phyloP scores from a whole-genome alignment of 2,329 filamentous ascomycete species.

The Verticillium nubilum region DNA sequence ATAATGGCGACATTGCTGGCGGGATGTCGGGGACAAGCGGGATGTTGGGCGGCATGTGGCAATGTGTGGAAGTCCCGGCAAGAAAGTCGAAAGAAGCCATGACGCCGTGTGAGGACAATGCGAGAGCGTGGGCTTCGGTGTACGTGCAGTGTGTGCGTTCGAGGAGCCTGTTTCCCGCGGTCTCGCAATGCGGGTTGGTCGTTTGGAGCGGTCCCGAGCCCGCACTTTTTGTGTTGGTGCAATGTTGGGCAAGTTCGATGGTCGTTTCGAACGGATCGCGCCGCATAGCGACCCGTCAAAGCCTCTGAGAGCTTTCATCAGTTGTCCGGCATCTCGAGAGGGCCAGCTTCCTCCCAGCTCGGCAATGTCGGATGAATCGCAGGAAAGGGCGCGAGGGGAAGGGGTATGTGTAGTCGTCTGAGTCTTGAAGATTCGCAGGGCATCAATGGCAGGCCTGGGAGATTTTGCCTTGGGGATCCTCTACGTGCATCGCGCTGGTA shows the following conservation, averaged over 20 bases:
- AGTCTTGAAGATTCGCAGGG: constrained; percentile 7
- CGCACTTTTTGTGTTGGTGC: not conserved
- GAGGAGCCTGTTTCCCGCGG: not conserved
- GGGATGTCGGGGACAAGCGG: not conserved
- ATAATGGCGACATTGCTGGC: constrained; percentile 4
- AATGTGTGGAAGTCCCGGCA: constrained; percentile 13
- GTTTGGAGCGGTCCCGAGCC: constrained; percentile 2
- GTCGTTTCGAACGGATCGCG: constrained; percentile 45
- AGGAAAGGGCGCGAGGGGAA: not conserved
- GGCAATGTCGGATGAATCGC: not conserved
- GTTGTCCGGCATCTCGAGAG: constrained; percentile 42
- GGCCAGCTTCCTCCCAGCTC: not conserved
- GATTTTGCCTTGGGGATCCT: not conserved
- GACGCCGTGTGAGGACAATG: constrained; percentile 25
- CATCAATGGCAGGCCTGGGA: not conserved
- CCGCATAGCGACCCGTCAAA: constrained; percentile 55
- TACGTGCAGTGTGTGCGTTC: not conserved
- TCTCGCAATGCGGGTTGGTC: not conserved
- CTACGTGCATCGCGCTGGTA: not conserved
- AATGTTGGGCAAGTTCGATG: constrained; percentile 19
- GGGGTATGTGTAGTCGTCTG: not conserved
- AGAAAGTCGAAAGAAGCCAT: constrained; percentile 38
- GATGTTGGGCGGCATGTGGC: not conserved
- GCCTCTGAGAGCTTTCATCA: constrained; percentile 56
- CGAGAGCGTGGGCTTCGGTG: not conserved